A percentile compares a stretch with the other conserved stretches of the same genome.
phyloP scores from a whole-genome alignment of 371 early-diverging fungal genomes.

The Mucor indicus region DNA sequence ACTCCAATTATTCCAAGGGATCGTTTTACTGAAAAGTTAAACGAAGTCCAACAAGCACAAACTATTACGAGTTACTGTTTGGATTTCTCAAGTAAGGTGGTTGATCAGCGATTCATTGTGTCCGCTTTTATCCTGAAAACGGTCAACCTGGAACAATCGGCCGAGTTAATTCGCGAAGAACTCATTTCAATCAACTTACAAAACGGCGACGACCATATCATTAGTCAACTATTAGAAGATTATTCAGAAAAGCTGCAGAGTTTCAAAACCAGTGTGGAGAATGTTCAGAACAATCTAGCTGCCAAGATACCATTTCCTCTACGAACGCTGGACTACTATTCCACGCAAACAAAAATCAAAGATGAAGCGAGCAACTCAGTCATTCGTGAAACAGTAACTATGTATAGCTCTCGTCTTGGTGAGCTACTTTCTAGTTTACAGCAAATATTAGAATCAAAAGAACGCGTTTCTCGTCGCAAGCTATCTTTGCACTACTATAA shows the following conservation, averaged over 20 bases:
- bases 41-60: slow-evolving; percentile 13
- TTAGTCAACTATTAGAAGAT: slow-evolving; percentile 4
- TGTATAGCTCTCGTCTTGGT: slow-evolving; percentile 21
- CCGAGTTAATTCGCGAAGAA: slow-evolving; percentile 43
- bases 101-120: slow-evolving; percentile 35
- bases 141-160: slow-evolving; percentile 36
- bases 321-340: slow-evolving; percentile 11
- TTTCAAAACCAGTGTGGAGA: slow-evolving; percentile 34
- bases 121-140: slow-evolving; percentile 32
- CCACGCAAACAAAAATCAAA: slow-evolving; percentile 21
- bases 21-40: slow-evolving; percentile 15
- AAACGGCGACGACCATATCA: neutral
- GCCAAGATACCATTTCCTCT: slow-evolving; percentile 32
- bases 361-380: slow-evolving; percentile 39
- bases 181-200: slow-evolving; percentile 24
- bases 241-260: slow-evolving; percentile 25
- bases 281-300: slow-evolving; percentile 23
- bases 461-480: slow-evolving; percentile 34
- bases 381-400: slow-evolving; percentile 32
- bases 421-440: slow-evolving; percentile 30
- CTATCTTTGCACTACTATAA: slow-evolving; percentile 26
- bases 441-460: slow-evolving; percentile 33
- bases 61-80: slow-evolving; percentile 15
- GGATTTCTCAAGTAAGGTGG: slow-evolving; percentile 35
- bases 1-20: slow-evolving; percentile 13